Percentiles rank a stretch among this genome's conserved stretches.
Evolutionary conservation across 345 rosid genomes (phyloP).

Genomic region (Syzygium oleosum): DNA sequence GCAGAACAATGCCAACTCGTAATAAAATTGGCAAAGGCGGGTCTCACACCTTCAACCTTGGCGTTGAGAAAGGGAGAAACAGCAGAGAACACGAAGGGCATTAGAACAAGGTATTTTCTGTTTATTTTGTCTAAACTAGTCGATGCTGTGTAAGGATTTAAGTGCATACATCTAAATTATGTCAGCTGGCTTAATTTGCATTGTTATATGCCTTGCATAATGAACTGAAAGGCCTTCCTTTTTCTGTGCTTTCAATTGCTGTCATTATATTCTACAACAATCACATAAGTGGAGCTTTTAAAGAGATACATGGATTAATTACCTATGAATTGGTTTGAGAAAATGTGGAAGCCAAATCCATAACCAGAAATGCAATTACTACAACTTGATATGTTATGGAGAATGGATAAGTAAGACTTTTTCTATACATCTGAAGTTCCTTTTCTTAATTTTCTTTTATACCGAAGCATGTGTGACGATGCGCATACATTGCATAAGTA

Average conservation of each 20-base stretch:
- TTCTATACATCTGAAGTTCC: background rate
- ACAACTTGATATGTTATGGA: background rate
- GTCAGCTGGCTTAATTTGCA: background rate
- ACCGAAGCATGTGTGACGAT: background rate
- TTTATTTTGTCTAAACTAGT: background rate
- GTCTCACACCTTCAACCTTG: constrained; percentile 45
- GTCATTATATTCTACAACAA: background rate
- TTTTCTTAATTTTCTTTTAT: background rate
- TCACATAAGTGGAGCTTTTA: background rate
- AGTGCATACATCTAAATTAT: background rate
- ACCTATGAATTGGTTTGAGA: background rate
- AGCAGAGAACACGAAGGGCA: constrained; percentile 24
- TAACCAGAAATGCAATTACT: background rate
- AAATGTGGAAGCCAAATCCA: background rate
- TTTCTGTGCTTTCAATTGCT: background rate
- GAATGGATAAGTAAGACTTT: background rate
- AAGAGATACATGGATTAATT: background rate
- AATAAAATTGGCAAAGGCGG: constrained; percentile 32
- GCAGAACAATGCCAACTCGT: constrained; percentile 48
- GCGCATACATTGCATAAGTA: background rate
- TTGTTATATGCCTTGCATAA: background rate
- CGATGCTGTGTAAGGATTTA: background rate
- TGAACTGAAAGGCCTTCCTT: background rate
- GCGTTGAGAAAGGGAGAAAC: constrained; percentile 57
- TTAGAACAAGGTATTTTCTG: constrained; percentile 64